A percentile compares a stretch with the other conserved stretches of the same genome.
These are phyloP conservation scores for Penicillium paneum DNA, from an alignment of 2,329 filamentous ascomycete species.

Conservation along the genomic window DNA sequence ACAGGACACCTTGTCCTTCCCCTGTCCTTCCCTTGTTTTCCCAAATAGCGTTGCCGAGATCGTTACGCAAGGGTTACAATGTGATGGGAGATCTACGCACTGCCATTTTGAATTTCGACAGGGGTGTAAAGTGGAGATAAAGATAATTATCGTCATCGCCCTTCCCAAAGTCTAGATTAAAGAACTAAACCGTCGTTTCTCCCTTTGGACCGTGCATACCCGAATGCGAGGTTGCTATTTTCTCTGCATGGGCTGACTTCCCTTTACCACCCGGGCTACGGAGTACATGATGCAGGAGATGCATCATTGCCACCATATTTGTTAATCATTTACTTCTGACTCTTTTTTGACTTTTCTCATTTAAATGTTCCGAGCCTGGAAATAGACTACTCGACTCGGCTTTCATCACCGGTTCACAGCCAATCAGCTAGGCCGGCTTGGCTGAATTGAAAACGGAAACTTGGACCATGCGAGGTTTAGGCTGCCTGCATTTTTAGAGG, in stretches of 20 bases:
- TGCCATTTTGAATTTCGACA: slow-evolving; percentile 13
- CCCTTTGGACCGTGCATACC: slow-evolving; percentile 22
- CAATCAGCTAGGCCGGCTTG: not conserved
- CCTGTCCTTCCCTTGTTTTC: not conserved
- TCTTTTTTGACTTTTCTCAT: not conserved
- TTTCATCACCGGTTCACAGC: not conserved
- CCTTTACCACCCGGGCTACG: slow-evolving; percentile 2
- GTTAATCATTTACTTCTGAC: not conserved
- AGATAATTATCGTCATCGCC: slow-evolving; percentile 17
- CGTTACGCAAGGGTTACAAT: slow-evolving; percentile 28
- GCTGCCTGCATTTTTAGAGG: slow-evolving; percentile 14
- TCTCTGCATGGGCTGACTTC: slow-evolving; percentile 11
- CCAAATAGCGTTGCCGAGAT: slow-evolving; percentile 8
- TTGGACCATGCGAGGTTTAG: not conserved
- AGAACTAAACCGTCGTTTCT: not conserved
- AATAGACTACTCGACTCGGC: not conserved
- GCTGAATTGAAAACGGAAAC: not conserved
- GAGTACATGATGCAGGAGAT: slow-evolving; percentile 28
- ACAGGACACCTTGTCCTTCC: slow-evolving; percentile 1
- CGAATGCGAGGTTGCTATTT: slow-evolving; percentile 11
- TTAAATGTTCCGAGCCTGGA: slow-evolving; percentile 19
- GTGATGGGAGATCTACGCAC: slow-evolving; percentile 18
- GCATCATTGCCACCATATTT: slow-evolving; percentile 23
- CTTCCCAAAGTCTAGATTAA: slow-evolving; percentile 18
- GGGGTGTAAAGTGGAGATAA: slow-evolving; percentile 17